Evolutionary conservation across 2,329 filamentous ascomycete species (phyloP).

Genomic region (Zymoseptoria tritici): DNA sequence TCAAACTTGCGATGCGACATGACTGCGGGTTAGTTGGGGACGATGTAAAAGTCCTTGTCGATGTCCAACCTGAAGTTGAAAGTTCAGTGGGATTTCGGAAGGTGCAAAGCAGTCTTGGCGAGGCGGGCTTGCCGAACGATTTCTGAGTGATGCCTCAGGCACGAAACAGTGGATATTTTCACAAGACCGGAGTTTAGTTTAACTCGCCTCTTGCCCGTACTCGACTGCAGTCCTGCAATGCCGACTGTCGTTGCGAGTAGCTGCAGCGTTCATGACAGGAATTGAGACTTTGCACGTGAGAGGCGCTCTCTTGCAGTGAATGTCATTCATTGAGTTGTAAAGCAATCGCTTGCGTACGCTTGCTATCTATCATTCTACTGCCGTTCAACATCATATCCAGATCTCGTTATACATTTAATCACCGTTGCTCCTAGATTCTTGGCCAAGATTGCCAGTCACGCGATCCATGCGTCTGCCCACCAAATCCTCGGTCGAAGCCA

Average conservation of each 20-base stretch:
- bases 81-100: not conserved
- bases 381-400: not conserved
- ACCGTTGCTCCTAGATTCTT: not conserved
- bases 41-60: not conserved
- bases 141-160: not conserved
- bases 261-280: no score
- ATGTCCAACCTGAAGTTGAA: not conserved
- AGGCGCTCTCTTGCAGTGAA: not conserved
- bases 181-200: not conserved
- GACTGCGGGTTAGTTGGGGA: not conserved
- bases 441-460: slow-evolving; percentile 28
- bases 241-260: no score
- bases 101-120: not conserved
- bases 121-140: not conserved
- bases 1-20: not conserved
- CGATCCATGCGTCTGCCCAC: slow-evolving; percentile 43
- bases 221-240: no score
- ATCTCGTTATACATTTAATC: not conserved
- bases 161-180: not conserved
- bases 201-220: no score
- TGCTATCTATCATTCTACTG: not conserved
- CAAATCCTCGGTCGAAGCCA: slow-evolving; percentile 36
- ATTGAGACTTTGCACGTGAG: not conserved
- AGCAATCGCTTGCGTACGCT: not conserved
- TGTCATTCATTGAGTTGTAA: not conserved